Evolutionary conservation across 2,329 filamentous ascomycete genomes (phyloP).

Genomic region (Phialophora chinensis): DNA sequence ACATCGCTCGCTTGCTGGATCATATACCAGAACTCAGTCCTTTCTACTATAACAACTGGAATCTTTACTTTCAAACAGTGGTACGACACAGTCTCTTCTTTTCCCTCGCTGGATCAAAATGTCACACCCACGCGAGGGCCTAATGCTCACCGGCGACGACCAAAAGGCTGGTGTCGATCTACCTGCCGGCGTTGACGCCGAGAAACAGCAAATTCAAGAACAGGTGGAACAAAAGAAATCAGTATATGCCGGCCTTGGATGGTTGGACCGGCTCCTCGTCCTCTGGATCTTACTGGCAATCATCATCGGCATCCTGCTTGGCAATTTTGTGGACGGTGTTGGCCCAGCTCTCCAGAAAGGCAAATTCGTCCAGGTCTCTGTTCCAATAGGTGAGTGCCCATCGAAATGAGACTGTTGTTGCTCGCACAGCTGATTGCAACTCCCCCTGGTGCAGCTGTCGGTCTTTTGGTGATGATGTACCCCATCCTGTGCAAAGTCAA

Average conservation of each 20-base stretch:
- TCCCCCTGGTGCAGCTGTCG: conserved; percentile 64
- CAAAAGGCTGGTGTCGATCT: neutral
- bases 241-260: conserved; percentile 58
- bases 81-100: neutral
- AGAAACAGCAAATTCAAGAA: conserved; percentile 11
- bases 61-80: neutral
- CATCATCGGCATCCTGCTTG: conserved; percentile 73
- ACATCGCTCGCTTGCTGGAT: neutral
- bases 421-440: neutral
- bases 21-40: neutral
- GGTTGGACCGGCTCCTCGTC: conserved; percentile 68
- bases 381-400: conserved; percentile 64
- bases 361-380: conserved; percentile 72
- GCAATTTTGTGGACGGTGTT: conserved; percentile 73
- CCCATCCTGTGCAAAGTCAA: conserved; percentile 86
- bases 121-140: neutral
- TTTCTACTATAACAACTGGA: neutral
- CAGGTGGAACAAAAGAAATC: conserved; percentile 34
- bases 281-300: conserved; percentile 81
- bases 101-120: neutral
- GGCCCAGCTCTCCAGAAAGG: conserved; percentile 70
- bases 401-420: neutral
- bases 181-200: neutral
- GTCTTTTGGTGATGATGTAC: conserved; percentile 90
- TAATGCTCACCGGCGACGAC: neutral